Base-by-base conservation (phyloP, 768 basidiomycete genomes). In the Clavulina sp. region DNA sequence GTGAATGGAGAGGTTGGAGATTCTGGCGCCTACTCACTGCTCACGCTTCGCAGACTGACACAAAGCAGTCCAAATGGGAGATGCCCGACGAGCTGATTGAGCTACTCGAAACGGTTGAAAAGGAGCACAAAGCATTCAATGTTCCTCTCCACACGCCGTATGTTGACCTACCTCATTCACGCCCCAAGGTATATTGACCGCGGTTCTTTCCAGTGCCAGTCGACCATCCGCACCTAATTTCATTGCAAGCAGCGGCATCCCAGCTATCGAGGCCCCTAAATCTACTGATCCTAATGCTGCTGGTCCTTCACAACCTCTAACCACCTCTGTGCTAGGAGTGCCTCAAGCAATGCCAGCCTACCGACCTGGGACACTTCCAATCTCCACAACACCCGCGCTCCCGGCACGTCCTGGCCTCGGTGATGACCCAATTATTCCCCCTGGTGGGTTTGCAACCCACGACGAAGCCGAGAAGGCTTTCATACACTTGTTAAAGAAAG, bases 21-120 rank as follows among this genome's bases (percentile, higher is more conserved):
- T 38, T 30, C 21, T 41, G n/a, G 23, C 41, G 34, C 31, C 34
- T 32, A 9, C 23, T 9, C 32, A 21, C 50, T 54, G 32, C 5
- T 21, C 24, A 41, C 41, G 2, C 34, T 48, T 16, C 60, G 2
- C 60, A 95, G 81, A 82, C 78, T 30, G 80, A 84, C 38, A 75
- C 80, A 29, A 93, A 89, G 59, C 86, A 93, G 65, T 93, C 91
- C 2, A 88, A 92, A 69, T 97, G 95, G 95, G 88, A 93, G 54
- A 83, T 93, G 78, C 95, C 95, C 6, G 81, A 88, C 50, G 92
- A 97, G 60, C 75, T 99, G 26, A 67, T 82, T 23, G 71, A 85
- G n/a, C 66, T 92, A 23, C 70, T 89, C 33, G 82, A 86, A 62
- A 84, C 81, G 58, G 81, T 92, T 0, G 84, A 88, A 64, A 83